Base-by-base conservation (phyloP, 2,329 filamentous ascomycete species). In the Monilinia laxa region DNA sequence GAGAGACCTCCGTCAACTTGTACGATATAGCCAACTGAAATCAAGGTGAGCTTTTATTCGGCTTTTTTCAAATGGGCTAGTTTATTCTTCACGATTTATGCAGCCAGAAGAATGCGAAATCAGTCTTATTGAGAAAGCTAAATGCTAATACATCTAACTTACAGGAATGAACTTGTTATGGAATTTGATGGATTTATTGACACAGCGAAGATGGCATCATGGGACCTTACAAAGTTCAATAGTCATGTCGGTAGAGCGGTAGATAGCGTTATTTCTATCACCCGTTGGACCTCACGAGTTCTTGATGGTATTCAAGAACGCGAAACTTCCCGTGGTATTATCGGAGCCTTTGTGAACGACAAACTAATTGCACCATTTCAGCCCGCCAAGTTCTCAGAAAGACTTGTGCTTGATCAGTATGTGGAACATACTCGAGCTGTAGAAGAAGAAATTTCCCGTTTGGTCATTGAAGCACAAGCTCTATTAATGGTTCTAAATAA, bases 141-240 rank as follows among this genome's bases (percentile, higher is more conserved):
- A 16, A 63, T 20, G 38, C 49, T 63, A 28, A 67, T 52, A 67
- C 28, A 63, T 57, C 20, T 12, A 2, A 25, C 54, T 38, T 51
- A n/a, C 52, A 85, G 85, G 40, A 84, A 89, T 47, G 89, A 93
- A 77, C 83, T 96, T 16, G 85, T 91, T 5, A 82, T 88, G 28
- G 91, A 94, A 75, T 90, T 96, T 66, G 85, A 90, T 69, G 85
- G 85, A 60, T 96, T 93, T 77, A 86, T 95, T 71, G 86, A 89
- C 12, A 87, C 85, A 0, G 87, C 89, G 2, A 81, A 86, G 4
- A 81, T 83, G 57, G 87, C 89, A 1, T 86, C 89, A 4, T 81
- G 83, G 55, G 87, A 90, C 66, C 81, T 95, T 5, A 87, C 89
- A 68, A 84, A 83, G 67, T 95, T 93, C 82, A 93, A 93, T 78